Evolutionary conservation across 129 eudicot genomes (phyloP).

Genomic region (Ambrosia trifida): DNA sequence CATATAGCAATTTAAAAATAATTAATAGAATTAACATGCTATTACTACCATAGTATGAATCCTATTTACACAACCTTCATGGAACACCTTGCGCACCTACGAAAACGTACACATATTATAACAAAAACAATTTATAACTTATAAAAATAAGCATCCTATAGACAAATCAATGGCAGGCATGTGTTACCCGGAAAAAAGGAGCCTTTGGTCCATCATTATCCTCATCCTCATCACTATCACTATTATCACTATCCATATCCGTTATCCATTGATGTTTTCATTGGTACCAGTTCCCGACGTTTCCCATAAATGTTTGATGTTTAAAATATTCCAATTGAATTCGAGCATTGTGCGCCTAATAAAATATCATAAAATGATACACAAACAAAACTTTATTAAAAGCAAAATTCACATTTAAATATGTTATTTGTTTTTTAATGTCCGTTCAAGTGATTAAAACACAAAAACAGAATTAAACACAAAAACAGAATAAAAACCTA

Average conservation of each 20-base stretch:
- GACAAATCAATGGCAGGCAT: constrained; percentile 7
- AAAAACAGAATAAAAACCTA: no score
- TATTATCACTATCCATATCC: constrained; percentile 81
- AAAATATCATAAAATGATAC: constrained; percentile 15
- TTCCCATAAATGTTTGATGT: constrained; percentile 82
- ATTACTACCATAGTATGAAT: constrained; percentile 96
- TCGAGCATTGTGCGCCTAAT: constrained; percentile 71
- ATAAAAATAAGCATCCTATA: no score
- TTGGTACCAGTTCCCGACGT: constrained; percentile 69
- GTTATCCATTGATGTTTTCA: constrained; percentile 47
- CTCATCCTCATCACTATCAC: constrained; percentile 69
- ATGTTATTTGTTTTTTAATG: no score
- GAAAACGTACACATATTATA: constrained; percentile 17
- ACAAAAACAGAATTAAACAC: no score
- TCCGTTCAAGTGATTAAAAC: no score
- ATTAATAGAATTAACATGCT: no score
- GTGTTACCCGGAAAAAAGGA: constrained; percentile 73
- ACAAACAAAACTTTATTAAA: neutral
- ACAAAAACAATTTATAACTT: neutral
- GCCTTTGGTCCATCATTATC: constrained; percentile 52
- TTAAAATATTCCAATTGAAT: constrained; percentile 83
- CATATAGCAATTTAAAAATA: no score
- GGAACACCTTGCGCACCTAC: constrained; percentile 84
- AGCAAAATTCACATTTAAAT: neutral
- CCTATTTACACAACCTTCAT: constrained; percentile 90